phyloP scores from a whole-genome alignment of 2,329 filamentous ascomycete genomes.

The Fusarium drepaniforme region DNA sequence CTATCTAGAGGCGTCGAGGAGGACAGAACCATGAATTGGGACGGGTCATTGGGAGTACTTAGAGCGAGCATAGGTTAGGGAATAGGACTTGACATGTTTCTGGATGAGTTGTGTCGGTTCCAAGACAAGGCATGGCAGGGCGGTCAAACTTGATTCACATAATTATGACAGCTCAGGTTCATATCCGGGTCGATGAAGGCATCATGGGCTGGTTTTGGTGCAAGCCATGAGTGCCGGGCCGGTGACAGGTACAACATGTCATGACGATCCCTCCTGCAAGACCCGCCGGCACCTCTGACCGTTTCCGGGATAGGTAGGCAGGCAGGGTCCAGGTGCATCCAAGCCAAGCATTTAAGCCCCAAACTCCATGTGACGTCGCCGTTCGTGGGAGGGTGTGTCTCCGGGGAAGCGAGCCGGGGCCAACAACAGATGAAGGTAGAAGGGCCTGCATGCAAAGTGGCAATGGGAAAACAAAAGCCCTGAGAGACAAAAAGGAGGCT shows the following conservation, averaged over 20 bases:
- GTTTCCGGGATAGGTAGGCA: slow-evolving; percentile 1
- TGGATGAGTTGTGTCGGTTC: background rate
- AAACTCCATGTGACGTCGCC: slow-evolving; percentile 16
- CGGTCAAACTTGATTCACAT: background rate
- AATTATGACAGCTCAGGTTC: background rate
- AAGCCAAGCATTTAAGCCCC: background rate
- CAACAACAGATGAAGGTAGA: background rate
- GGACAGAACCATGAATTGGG: slow-evolving; percentile 22
- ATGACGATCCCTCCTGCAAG: background rate
- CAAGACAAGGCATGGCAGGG: background rate
- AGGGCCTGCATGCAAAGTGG: background rate
- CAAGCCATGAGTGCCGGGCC: background rate
- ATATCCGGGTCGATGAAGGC: background rate
- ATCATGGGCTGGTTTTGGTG: background rate
- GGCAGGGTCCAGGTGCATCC: background rate
- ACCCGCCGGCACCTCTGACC: slow-evolving; percentile 4
- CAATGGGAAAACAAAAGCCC: background rate
- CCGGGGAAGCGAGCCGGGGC: slow-evolving; percentile 7
- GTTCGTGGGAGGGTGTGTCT: background rate
- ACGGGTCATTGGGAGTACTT: slow-evolving; percentile 33
- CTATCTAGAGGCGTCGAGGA: slow-evolving; percentile 29
- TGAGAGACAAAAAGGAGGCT: background rate
- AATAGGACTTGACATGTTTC: slow-evolving; percentile 14
- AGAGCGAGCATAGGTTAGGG: slow-evolving; percentile 39
- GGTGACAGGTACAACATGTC: background rate